Conservation (phyloP, 495 filamentous ascomycete genomes). For the Monascus purpureus region DNA sequence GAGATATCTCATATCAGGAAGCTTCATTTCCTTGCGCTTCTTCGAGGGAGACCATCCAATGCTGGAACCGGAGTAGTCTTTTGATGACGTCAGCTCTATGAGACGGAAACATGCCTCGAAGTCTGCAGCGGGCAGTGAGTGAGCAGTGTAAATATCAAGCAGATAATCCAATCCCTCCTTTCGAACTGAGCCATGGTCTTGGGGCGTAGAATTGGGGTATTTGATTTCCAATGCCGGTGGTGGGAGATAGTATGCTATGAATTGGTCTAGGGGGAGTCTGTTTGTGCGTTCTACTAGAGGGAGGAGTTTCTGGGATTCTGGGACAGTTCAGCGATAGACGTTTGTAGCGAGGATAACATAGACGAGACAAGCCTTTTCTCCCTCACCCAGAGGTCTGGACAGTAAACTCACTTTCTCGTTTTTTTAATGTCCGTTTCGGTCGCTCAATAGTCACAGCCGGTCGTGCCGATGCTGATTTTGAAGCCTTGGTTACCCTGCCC, state of each 20-base stretch:
- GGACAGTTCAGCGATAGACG: too few relatives aligned
- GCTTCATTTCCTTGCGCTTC: constrained; percentile 64
- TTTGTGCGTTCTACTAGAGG: constrained; percentile 33
- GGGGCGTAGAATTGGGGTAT: neutral
- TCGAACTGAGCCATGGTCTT: neutral
- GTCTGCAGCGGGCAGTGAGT: constrained; percentile 33
- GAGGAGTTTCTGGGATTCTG: constrained; percentile 5
- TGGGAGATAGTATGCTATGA: constrained; percentile 18
- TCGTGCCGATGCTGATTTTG: too few relatives aligned
- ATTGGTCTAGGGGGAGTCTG: constrained; percentile 17
- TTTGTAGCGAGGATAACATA: too few relatives aligned
- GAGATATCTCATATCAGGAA: constrained; percentile 55
- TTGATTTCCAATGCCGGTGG: neutral
- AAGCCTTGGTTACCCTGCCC: constrained; percentile 12
- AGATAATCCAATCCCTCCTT: neutral
- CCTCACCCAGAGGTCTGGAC: too few relatives aligned
- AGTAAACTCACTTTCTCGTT: neutral
- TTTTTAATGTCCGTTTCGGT: neutral
- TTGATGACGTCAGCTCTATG: constrained; percentile 52
- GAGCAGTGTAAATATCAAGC: constrained; percentile 29
- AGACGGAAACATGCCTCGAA: constrained; percentile 56
- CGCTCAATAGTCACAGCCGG: too few relatives aligned
- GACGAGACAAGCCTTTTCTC: too few relatives aligned
- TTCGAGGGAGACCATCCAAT: constrained; percentile 53
- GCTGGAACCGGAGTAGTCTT: constrained; percentile 50